Evolutionary conservation across 371 early-diverging fungal species (phyloP).

Genomic region (Apophysomyces elegans): DNA sequence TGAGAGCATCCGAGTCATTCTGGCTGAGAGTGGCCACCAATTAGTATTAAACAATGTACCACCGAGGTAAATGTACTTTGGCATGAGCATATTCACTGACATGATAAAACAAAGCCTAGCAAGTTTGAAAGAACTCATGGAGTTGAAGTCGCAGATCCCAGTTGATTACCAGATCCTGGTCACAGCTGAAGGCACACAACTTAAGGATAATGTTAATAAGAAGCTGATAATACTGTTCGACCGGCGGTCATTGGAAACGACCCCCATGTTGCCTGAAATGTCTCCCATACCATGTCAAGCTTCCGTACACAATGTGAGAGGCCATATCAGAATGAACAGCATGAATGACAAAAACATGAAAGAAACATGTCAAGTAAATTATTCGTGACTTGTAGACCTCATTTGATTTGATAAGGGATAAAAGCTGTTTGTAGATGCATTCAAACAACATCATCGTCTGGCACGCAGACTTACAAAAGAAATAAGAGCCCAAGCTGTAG

Average conservation of each 20-base stretch:
- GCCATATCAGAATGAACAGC: neutral
- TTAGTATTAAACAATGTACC: neutral
- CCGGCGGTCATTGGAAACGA: constrained; percentile 21
- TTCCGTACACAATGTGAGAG: neutral
- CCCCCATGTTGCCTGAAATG: neutral
- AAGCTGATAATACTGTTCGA: constrained; percentile 20
- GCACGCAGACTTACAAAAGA: constrained; percentile 18
- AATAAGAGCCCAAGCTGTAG: constrained; percentile 21
- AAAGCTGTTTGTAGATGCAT: neutral
- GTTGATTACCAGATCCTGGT: constrained; percentile 21
- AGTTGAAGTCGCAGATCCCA: neutral
- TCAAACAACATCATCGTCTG: neutral
- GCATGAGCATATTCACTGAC: neutral
- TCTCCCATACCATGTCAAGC: neutral
- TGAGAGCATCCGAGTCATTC: neutral
- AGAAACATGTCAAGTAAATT: constrained; percentile 9
- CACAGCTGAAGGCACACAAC: constrained; percentile 14
- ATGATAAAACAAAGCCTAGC: constrained; percentile 1
- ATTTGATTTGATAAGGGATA: neutral
- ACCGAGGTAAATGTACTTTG: neutral
- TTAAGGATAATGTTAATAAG: constrained; percentile 9
- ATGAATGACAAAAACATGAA: neutral
- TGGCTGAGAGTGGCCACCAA: neutral
- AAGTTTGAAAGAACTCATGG: constrained; percentile 11
- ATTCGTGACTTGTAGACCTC: no score